A percentile compares a stretch with the other conserved stretches of the same genome.
These are phyloP conservation scores for Paramecium caudatum DNA, from an alignment of 73 alveolate species.

Conservation along the genomic window DNA sequence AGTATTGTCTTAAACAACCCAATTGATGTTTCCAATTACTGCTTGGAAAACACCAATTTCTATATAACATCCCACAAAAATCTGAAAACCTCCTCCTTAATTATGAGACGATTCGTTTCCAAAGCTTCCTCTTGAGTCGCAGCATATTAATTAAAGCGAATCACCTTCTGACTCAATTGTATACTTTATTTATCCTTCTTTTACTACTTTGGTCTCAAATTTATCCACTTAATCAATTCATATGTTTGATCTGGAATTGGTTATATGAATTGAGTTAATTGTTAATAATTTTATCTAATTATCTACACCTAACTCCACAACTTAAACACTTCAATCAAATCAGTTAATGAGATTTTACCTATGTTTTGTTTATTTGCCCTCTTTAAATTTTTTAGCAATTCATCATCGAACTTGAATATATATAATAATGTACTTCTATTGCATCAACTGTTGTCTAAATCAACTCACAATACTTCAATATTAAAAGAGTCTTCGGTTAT, in stretches of 20 bases:
- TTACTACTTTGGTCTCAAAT: not conserved
- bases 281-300: conserved; percentile 46
- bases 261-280: not conserved
- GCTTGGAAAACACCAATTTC: conserved; percentile 37
- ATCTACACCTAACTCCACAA: conserved; percentile 60
- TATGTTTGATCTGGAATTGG: conserved; percentile 27
- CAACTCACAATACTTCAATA: conserved; percentile 11
- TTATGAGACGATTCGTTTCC: not conserved
- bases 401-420: conserved; percentile 44
- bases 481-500: conserved; percentile 39
- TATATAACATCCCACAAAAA: conserved; percentile 39
- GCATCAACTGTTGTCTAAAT: not conserved
- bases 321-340: conserved; percentile 39
- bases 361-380: conserved; percentile 17
- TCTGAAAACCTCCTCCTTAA: conserved; percentile 26
- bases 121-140: conserved; percentile 30
- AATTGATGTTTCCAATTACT: conserved; percentile 39
- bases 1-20: conserved; percentile 21
- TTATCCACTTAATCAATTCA: conserved; percentile 27
- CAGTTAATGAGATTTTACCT: not conserved
- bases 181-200: not conserved
- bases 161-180: not conserved
- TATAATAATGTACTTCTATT: conserved; percentile 1
- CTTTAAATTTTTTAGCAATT: conserved; percentile 18
- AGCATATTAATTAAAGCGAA: not conserved